Evolutionary conservation across 768 basidiomycete species (phyloP).

Genomic region (Auricularia auricula-judae): DNA sequence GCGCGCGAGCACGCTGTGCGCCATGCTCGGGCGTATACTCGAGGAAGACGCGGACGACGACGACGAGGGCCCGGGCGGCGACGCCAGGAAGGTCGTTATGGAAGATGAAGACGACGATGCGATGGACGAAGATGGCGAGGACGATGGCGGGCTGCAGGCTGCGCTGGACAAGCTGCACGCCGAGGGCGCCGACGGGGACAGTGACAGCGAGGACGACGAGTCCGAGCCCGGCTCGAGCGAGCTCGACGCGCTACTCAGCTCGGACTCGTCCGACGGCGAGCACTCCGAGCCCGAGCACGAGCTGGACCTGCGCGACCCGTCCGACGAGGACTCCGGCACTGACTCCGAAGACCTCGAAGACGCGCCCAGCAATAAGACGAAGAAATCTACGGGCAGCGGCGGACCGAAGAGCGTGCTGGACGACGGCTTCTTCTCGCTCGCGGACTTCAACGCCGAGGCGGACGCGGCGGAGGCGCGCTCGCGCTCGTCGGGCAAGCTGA

Average conservation of each 20-base stretch:
- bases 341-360: slow-evolving; percentile 13
- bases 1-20: slow-evolving; percentile 56
- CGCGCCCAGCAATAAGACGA: slow-evolving; percentile 4
- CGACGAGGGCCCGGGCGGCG: slow-evolving; percentile 9
- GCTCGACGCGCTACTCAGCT: slow-evolving; percentile 7
- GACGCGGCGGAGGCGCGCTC: slow-evolving; percentile 62
- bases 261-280: slow-evolving; percentile 20
- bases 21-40: slow-evolving; percentile 31
- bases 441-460: slow-evolving; percentile 77
- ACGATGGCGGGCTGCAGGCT: slow-evolving; percentile 9
- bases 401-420: slow-evolving; percentile 46
- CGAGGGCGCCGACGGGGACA: slow-evolving; percentile 19
- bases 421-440: slow-evolving; percentile 85
- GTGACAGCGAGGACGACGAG: slow-evolving; percentile 22
- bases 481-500: slow-evolving; percentile 49
- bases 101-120: slow-evolving; percentile 20
- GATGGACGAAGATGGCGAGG: slow-evolving; percentile 17
- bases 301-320: slow-evolving; percentile 19
- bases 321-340: slow-evolving; percentile 15
- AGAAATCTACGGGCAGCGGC: slow-evolving; percentile 10
- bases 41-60: slow-evolving; percentile 8
- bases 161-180: slow-evolving; percentile 5
- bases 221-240: slow-evolving; percentile 11
- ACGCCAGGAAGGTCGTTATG: slow-evolving; percentile 6
- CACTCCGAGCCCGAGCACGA: slow-evolving; percentile 24